Base-by-base conservation (phyloP, 257 asterid species). In the Plantago major region DNA sequence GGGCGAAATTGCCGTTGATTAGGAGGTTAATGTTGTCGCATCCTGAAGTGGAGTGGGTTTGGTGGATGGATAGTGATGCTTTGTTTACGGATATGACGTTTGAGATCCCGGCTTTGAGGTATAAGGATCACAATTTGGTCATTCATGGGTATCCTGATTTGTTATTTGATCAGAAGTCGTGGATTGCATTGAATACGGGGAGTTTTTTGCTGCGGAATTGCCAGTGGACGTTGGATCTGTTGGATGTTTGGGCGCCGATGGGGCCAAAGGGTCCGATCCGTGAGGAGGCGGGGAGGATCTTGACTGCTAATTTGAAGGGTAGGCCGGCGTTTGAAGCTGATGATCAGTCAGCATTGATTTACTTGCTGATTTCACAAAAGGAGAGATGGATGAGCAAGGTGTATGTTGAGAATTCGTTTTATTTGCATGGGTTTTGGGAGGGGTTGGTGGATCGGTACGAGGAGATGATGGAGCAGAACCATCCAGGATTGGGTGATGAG, bases 51-150 rank as follows among this genome's bases (percentile, higher is more conserved):
- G 96, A 91, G 80, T 91, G 96, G 98, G 73, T 91, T 62, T 91
- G 98, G 98, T 91, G 96, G 98, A 86, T 91, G 94, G 98, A 88
- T 46, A 88, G 92, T 58, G 98, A 90, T 82, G 98, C 96, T 7
- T 19, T 90, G 74, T 90, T 90, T 63, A 86, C 98, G 6, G 98
- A 91, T 42, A 88, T 91, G 94, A 72, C 66, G 7, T 91, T 91
- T 65, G 95, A 82, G 74, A 49, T 90, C 5, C 96, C 98, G 3
- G 64, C 73, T 46, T n/a, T 42, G 3, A 88, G 82, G 88, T 90
- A 90, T 46, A 72, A 76, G 51, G 80, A 76, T 50, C 46, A 76
- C 19, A 90, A 90, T 58, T 58, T 90, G 84, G 94, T 90, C 42
- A 79, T 90, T 33, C 98, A 90, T 61, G 98, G 98, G 10, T 88